A percentile compares a stretch with the other conserved stretches of the same genome.
Evolutionary conservation across 2,329 filamentous ascomycete species (phyloP).

Genomic region (Blastomyces emzantsi): DNA sequence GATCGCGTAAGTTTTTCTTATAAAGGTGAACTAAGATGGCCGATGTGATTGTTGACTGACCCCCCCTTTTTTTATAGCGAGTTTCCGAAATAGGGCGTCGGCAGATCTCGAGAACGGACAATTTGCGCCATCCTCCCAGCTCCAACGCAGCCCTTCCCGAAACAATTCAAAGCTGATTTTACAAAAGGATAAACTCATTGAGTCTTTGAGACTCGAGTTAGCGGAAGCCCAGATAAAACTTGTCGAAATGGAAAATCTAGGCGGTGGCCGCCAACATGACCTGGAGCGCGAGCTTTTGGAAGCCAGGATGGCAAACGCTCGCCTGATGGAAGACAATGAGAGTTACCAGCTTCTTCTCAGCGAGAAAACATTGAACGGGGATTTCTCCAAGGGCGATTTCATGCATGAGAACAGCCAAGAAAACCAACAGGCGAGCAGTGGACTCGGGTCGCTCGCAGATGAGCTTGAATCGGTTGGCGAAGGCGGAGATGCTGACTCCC

Average conservation of each 20-base stretch:
- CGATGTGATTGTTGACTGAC: not conserved
- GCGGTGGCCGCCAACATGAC: slow-evolving; percentile 76
- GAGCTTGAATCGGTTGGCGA: slow-evolving; percentile 64
- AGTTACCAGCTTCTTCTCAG: slow-evolving; percentile 92
- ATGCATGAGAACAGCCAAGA: slow-evolving; percentile 45
- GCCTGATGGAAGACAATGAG: slow-evolving; percentile 97
- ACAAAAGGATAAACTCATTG: slow-evolving; percentile 95
- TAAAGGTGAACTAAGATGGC: not conserved
- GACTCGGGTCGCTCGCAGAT: slow-evolving; percentile 62
- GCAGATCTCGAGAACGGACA: slow-evolving; percentile 62
- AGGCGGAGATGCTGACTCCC: slow-evolving; percentile 50
- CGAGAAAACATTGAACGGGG: slow-evolving; percentile 90
- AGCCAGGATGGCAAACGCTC: slow-evolving; percentile 88
- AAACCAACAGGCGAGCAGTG: slow-evolving; percentile 37
- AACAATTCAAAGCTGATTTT: slow-evolving; percentile 83
- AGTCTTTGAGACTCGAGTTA: slow-evolving; percentile 80
- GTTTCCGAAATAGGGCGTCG: slow-evolving; percentile 45
- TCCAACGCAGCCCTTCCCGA: slow-evolving; percentile 79
- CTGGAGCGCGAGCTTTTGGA: slow-evolving; percentile 88
- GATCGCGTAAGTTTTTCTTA: slow-evolving; percentile 39
- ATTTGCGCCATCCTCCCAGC: slow-evolving; percentile 76
- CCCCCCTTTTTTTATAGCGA: slow-evolving; percentile 24
- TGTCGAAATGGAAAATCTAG: slow-evolving; percentile 86
- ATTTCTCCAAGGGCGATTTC: slow-evolving; percentile 76
- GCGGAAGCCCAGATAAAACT: slow-evolving; percentile 94